phyloP scores from a whole-genome alignment of 2,329 filamentous ascomycete genomes.

The Penicillium sumatraense region DNA sequence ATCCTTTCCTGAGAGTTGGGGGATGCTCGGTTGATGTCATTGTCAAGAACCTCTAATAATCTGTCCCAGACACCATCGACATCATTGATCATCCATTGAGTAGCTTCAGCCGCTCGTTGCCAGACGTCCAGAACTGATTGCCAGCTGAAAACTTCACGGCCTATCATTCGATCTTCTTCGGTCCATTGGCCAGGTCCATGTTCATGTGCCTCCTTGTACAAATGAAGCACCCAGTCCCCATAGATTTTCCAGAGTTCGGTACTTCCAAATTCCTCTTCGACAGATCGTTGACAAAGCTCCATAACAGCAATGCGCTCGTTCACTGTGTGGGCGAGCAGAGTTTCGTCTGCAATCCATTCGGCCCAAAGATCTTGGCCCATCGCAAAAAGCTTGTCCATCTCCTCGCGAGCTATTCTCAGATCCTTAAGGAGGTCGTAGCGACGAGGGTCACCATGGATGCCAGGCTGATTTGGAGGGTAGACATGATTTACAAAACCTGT shows the following conservation, averaged over 20 bases:
- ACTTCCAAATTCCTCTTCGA: slow-evolving; percentile 65
- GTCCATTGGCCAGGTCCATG: slow-evolving; percentile 47
- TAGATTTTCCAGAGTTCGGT: slow-evolving; percentile 66
- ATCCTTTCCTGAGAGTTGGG: slow-evolving; percentile 50
- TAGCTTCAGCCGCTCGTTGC: slow-evolving; percentile 60
- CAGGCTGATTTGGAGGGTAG: slow-evolving; percentile 50
- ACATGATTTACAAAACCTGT: slow-evolving; percentile 53
- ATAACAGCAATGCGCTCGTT: slow-evolving; percentile 64
- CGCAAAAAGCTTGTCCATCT: slow-evolving; percentile 66
- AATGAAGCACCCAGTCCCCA: slow-evolving; percentile 63
- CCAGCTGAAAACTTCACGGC: slow-evolving; percentile 63
- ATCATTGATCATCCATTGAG: slow-evolving; percentile 64
- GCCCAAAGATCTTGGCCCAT: slow-evolving; percentile 67
- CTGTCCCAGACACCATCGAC: slow-evolving; percentile 67
- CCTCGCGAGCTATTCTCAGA: slow-evolving; percentile 55
- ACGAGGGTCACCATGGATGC: slow-evolving; percentile 49
- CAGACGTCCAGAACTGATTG: slow-evolving; percentile 61
- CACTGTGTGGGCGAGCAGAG: slow-evolving; percentile 57
- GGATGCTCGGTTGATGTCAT: slow-evolving; percentile 55
- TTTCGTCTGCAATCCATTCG: slow-evolving; percentile 68
- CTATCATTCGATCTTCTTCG: slow-evolving; percentile 62
- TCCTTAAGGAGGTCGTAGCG: slow-evolving; percentile 53
- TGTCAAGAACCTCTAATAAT: slow-evolving; percentile 59
- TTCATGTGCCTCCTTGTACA: slow-evolving; percentile 58
- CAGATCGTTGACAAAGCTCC: slow-evolving; percentile 63